Evolutionary conservation across 1,284 basidiomycete species (phyloP).

Genomic region (Irpex rosettiformis): DNA sequence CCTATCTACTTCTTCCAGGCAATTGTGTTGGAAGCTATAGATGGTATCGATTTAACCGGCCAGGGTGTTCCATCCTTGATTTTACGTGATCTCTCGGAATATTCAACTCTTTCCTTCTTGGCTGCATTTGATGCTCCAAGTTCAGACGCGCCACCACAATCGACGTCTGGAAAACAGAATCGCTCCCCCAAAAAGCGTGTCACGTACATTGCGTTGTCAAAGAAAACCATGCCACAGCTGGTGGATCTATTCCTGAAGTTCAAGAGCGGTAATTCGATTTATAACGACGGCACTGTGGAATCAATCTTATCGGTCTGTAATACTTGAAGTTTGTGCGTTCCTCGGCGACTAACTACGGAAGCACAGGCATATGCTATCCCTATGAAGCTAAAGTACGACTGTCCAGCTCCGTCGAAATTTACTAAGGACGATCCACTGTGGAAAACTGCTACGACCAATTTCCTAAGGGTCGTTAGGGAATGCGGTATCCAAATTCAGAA

Average conservation of each 20-base stretch:
- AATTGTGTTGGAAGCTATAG: conserved; percentile 68
- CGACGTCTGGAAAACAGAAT: conserved; percentile 7
- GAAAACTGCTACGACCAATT: conserved; percentile 83
- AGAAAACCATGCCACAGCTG: conserved; percentile 83
- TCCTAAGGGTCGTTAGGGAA: conserved; percentile 67
- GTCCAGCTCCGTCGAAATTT: conserved; percentile 78
- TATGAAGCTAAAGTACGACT: conserved; percentile 93
- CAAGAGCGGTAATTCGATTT: conserved; percentile 61
- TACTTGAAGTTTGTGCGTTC: neutral
- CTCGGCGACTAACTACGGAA: conserved; percentile 6
- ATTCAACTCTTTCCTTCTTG: conserved; percentile 79
- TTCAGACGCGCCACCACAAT: conserved; percentile 6
- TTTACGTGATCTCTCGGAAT: conserved; percentile 83
- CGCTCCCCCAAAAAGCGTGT: conserved; percentile 47
- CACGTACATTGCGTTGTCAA: conserved; percentile 85
- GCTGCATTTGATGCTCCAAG: conserved; percentile 62
- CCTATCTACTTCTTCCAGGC: conserved; percentile 38
- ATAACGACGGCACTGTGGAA: conserved; percentile 81
- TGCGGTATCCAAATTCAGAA: conserved; percentile 47
- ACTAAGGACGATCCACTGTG: conserved; percentile 90
- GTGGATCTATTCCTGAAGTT: conserved; percentile 70
- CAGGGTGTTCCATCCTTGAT: conserved; percentile 68
- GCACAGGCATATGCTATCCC: conserved; percentile 86
- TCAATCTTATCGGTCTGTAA: conserved; percentile 70
- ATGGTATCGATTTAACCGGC: conserved; percentile 60